These are phyloP conservation scores for Elaeagnus macrophylla DNA, from an alignment of 306 rosid species.

Conservation along the genomic window DNA sequence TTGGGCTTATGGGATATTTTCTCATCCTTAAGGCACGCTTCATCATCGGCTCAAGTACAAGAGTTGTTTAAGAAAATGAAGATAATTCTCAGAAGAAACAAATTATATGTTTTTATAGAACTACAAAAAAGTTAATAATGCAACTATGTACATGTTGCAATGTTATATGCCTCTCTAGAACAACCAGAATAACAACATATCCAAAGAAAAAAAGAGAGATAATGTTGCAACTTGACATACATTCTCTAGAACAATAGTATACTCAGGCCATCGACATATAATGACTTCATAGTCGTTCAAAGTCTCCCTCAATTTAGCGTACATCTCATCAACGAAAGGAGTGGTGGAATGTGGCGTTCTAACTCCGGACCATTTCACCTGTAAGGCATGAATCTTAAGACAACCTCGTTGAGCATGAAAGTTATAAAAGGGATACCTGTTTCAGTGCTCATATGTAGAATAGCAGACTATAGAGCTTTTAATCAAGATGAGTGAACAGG, in stretches of 20 bases:
- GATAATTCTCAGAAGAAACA: too few relatives aligned
- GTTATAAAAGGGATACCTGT: not conserved
- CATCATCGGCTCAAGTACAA: too few relatives aligned
- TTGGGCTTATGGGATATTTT: too few relatives aligned
- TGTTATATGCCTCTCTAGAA: not conserved
- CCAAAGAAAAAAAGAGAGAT: conserved; percentile 3
- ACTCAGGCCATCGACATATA: conserved; percentile 97
- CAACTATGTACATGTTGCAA: too few relatives aligned
- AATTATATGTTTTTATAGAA: too few relatives aligned
- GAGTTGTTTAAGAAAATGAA: too few relatives aligned
- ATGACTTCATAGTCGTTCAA: conserved; percentile 80
- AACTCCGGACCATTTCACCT: conserved; percentile 99
- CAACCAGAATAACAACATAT: not conserved
- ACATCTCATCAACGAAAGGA: conserved; percentile 96
- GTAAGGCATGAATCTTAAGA: conserved; percentile 33
- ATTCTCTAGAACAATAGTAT: conserved; percentile 65
- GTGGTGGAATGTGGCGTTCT: conserved; percentile 91
- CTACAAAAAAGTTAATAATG: too few relatives aligned
- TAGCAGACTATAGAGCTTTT: not conserved
- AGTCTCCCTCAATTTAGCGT: conserved; percentile 78
- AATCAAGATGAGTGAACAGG: conserved; percentile 3
- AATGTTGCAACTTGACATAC: conserved; percentile 35
- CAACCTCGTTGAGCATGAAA: conserved; percentile 5
- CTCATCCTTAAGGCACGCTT: too few relatives aligned
- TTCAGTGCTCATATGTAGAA: not conserved